Base-by-base conservation (phyloP, 805 yeast genomes). In the Starmerella sp. region DNA sequence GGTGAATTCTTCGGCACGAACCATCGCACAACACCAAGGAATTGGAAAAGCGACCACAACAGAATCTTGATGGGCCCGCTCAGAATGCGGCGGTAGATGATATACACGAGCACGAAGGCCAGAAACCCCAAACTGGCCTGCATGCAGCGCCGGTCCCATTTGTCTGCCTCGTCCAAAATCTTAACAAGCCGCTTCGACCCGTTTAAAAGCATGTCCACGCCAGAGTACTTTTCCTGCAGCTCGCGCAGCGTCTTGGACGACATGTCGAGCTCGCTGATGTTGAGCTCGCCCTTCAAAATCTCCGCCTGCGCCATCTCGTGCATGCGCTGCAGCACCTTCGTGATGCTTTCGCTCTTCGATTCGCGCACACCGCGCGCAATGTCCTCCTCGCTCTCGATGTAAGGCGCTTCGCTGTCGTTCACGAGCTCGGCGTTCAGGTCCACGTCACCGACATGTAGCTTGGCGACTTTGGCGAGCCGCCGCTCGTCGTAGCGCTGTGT, bases 101-200 rank as follows among this genome's bases (percentile, higher is more conserved):
- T 64, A 70, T 73, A 73, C 7, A 54, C 37, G 41, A 73, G 52
- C 10, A 68, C 73, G 2, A 62, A 54, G 1, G 65, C 71, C 48
- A 73, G 58, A 52, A 73, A 70, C n/a, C 68, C 66, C 54, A 73
- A 55, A 10, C 73, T 60, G 15, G 65, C 63, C 44, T 65, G 62
- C 75, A 73, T 72, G 41, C 61, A 57, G 6, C 66, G 57, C 4
- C 74, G 59, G 53, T 73, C 76, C 67, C 68, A 61, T 31, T 61
- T 57, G 51, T 73, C 76, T 13, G 76, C 74, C 57, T 69, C 67
- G 54, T 71, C 74, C 34, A 73, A 63, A 11, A 69, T 63, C 32
- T 63, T 55, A 22, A 73, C 70, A 44, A 73, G 65, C 42, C 63
- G 58, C 39, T 63, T 60, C 13, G 74, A 69, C 7, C 73, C 70